phyloP scores from a whole-genome alignment of 1,284 basidiomycete genomes.

The Cutaneotrichosporon spelunceum region DNA sequence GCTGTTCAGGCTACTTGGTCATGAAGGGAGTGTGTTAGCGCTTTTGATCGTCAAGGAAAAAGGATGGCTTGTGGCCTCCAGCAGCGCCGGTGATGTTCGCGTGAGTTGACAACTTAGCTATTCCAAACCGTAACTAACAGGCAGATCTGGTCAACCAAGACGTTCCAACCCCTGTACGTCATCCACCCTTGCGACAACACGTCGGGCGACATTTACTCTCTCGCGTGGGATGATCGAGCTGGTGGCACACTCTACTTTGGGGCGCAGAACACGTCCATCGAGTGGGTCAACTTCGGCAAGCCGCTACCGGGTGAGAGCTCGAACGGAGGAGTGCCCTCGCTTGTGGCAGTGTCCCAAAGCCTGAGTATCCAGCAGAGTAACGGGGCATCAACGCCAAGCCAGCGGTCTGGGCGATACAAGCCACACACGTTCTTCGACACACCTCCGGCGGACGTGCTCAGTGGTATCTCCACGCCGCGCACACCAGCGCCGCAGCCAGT shows the following conservation, averaged over 20 bases:
- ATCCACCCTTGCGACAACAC: constrained; percentile 80
- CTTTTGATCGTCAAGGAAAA: constrained; percentile 72
- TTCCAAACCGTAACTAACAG: constrained; percentile 10
- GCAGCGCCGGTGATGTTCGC: constrained; percentile 68
- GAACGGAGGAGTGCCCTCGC: background rate
- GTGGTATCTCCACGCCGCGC: constrained; percentile 35
- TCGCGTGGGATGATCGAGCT: constrained; percentile 68
- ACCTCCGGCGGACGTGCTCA: constrained; percentile 27
- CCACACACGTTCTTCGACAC: constrained; percentile 48
- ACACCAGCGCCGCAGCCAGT: constrained; percentile 11
- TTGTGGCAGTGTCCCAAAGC: constrained; percentile 1
- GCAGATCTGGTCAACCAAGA: constrained; percentile 79
- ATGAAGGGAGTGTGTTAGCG: constrained; percentile 79
- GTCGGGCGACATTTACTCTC: constrained; percentile 85
- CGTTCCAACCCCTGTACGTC: constrained; percentile 68
- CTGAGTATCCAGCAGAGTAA: constrained; percentile 1
- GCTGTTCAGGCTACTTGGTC: constrained; percentile 72
- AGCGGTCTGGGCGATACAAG: constrained; percentile 46
- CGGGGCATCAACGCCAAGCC: constrained; percentile 18
- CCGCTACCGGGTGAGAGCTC: constrained; percentile 1
- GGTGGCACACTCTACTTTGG: constrained; percentile 74
- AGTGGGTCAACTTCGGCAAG: constrained; percentile 68
- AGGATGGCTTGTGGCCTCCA: constrained; percentile 78
- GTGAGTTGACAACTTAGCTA: constrained; percentile 51
- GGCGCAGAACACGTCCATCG: constrained; percentile 83